Percentiles rank a stretch among this genome's conserved stretches.
Conservation (phyloP, 805 yeast genomes). For the Candida chauliodis region DNA sequence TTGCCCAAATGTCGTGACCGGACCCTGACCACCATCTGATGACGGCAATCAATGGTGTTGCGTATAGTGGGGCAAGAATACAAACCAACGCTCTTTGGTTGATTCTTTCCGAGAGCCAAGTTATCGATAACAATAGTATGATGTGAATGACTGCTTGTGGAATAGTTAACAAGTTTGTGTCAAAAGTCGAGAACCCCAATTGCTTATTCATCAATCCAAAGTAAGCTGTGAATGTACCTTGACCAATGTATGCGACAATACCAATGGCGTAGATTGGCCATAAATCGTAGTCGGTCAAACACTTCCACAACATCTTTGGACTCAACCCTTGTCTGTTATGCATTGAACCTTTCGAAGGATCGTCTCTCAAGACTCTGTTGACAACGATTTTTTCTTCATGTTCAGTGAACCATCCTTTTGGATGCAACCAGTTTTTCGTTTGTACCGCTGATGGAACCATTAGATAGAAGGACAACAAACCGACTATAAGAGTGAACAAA, state of each 20-base stretch:
- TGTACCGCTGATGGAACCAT: constrained; percentile 56
- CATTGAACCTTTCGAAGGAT: constrained; percentile 62
- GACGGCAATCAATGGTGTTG: constrained; percentile 9
- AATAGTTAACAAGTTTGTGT: constrained; percentile 21
- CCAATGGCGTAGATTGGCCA: constrained; percentile 46
- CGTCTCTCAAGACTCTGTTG: constrained; percentile 58
- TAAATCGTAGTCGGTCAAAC: constrained; percentile 48
- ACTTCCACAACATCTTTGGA: constrained; percentile 32
- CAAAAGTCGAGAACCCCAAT: constrained; percentile 21
- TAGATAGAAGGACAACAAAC: constrained; percentile 36
- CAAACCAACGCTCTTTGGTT: constrained; percentile 19
- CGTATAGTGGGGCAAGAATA: constrained; percentile 9
- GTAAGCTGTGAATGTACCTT: constrained; percentile 14
- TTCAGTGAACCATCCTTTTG: constrained; percentile 47
- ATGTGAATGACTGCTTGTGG: constrained; percentile 29
- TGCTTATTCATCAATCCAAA: constrained; percentile 13
- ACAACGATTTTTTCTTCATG: constrained; percentile 57
- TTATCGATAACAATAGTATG: constrained; percentile 29
- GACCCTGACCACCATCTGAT: constrained; percentile 11
- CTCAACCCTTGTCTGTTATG: constrained; percentile 54
- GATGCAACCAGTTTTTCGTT: constrained; percentile 45
- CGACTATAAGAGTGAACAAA: constrained; percentile 48
- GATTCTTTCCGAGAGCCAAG: constrained; percentile 34
- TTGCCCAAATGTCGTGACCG: constrained; percentile 11
- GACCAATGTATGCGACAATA: constrained; percentile 24